Conservation (phyloP, 176 grass and related monocot genomes). For the Hordeum marinum region DNA sequence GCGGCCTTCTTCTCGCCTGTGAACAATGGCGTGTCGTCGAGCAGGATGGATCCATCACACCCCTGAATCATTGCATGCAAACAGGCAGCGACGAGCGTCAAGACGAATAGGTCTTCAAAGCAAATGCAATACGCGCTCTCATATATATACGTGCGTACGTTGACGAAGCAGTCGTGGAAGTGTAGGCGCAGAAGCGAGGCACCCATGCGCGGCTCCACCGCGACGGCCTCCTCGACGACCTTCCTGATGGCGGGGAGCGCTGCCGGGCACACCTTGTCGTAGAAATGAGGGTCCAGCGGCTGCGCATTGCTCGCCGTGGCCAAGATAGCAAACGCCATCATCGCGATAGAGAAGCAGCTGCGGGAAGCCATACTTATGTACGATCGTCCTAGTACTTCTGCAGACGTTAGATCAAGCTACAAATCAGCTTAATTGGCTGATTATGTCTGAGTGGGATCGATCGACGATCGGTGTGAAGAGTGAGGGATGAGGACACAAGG, state of each 20-base stretch:
- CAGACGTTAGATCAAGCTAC: background rate
- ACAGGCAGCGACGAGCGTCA: background rate
- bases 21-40: constrained; percentile 76
- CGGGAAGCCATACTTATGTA: background rate
- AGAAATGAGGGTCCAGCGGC: constrained; percentile 58
- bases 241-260: constrained; percentile 52
- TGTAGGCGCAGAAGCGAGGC: constrained; percentile 77
- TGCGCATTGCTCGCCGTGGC: constrained; percentile 19
- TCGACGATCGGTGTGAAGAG: background rate
- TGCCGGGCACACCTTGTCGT: constrained; percentile 53
- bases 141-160: constrained; percentile 15
- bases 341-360: background rate
- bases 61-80: constrained; percentile 40
- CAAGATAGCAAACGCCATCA: constrained; percentile 33
- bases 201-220: constrained; percentile 62
- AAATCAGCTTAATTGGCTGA: background rate
- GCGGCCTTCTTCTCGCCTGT: constrained; percentile 72
- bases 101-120: no score
- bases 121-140: background rate
- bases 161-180: constrained; percentile 91
- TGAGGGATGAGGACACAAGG: background rate
- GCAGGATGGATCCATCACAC: constrained; percentile 72
- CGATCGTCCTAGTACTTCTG: background rate
- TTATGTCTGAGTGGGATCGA: background rate
- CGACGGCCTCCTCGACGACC: constrained; percentile 44